Conservation (phyloP, 371 early-diverging fungal species). For the Circinella minor region DNA sequence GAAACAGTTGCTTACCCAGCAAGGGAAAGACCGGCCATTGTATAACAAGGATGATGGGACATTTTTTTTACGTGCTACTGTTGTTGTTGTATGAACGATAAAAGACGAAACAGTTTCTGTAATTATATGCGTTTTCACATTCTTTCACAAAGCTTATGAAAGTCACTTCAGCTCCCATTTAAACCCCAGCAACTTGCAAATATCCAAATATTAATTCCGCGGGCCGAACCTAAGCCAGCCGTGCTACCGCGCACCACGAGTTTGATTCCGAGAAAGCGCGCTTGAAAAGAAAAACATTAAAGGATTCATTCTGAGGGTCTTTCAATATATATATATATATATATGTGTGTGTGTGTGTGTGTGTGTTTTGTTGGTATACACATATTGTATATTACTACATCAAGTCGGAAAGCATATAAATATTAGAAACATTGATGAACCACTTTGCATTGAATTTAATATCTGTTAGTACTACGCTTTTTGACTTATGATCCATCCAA, state of each 20-base stretch:
- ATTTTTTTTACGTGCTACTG: slow-evolving; percentile 7
- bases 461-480: too few species aligned
- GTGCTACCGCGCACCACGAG: neutral
- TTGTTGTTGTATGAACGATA: neutral
- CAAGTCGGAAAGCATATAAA: too few species aligned
- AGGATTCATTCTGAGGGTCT: too few species aligned
- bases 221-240: neutral
- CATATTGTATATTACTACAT: too few species aligned
- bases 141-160: neutral
- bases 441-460: too few species aligned
- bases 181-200: neutral
- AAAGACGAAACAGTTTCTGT: neutral
- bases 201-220: neutral
- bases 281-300: neutral
- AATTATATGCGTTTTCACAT: neutral
- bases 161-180: neutral
- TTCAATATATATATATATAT: too few species aligned
- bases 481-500: too few species aligned
- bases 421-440: too few species aligned
- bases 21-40: slow-evolving; percentile 48
- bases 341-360: too few species aligned
- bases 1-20: slow-evolving; percentile 20
- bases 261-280: neutral
- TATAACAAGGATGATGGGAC: slow-evolving; percentile 52
- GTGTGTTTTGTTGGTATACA: too few species aligned